Evolutionary conservation across 768 basidiomycete genomes (phyloP).

Genomic region (Podaxis sp.): DNA sequence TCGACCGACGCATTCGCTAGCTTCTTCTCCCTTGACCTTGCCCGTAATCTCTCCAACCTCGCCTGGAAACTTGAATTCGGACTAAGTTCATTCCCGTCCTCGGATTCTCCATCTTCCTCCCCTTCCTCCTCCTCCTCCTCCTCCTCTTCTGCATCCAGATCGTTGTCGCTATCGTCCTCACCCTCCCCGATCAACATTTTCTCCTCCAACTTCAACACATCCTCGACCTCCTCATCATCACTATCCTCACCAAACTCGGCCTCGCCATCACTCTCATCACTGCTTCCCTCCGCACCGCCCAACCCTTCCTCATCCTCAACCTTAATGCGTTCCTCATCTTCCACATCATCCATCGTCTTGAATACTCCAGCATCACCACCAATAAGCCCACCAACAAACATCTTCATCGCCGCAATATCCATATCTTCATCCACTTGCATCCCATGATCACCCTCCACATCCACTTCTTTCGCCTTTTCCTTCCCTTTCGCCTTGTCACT

Average conservation of each 20-base stretch:
- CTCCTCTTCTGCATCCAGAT: not conserved
- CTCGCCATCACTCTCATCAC: constrained; percentile 19
- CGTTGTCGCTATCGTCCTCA: constrained; percentile 22
- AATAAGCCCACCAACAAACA: constrained; percentile 48
- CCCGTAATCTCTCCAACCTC: constrained; percentile 36
- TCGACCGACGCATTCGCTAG: constrained; percentile 22
- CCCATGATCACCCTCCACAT: constrained; percentile 28
- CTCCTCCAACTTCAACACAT: constrained; percentile 4
- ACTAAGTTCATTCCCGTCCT: constrained; percentile 29
- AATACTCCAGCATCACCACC: constrained; percentile 37
- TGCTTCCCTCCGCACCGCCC: constrained; percentile 21
- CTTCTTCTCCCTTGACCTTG: constrained; percentile 21
- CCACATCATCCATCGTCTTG: constrained; percentile 66
- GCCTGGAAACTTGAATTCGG: constrained; percentile 42
- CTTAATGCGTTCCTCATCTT: constrained; percentile 45
- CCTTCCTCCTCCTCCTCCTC: constrained; percentile 30
- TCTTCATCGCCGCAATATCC: constrained; percentile 44
- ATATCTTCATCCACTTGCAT: constrained; percentile 64
- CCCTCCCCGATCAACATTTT: constrained; percentile 17
- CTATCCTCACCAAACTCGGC: constrained; percentile 18
- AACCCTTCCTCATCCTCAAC: constrained; percentile 43
- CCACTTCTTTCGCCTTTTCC: constrained; percentile 17
- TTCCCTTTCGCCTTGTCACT: constrained; percentile 17
- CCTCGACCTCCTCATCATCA: constrained; percentile 26
- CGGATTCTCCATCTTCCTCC: constrained; percentile 20